A percentile compares a stretch with the other conserved stretches of the same genome.
Evolutionary conservation across 768 basidiomycete species (phyloP).

Genomic region (Phaeotremella skinneri): DNA sequence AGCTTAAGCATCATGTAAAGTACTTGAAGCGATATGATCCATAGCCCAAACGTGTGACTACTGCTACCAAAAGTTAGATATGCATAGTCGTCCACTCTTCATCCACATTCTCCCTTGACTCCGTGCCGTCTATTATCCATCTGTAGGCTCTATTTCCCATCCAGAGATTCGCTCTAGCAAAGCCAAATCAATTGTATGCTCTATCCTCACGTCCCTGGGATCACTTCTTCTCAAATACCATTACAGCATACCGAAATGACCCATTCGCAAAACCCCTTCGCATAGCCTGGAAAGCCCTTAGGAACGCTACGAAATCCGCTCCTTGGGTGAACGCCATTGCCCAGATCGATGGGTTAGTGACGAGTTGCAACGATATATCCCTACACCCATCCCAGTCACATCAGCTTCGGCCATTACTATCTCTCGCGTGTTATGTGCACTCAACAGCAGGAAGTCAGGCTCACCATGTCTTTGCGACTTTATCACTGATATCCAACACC

Average conservation of each 20-base stretch:
- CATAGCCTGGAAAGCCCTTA: conserved; percentile 24
- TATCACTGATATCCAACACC: conserved; percentile 21
- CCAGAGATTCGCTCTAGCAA: not conserved
- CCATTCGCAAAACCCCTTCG: conserved; percentile 21
- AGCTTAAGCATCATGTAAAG: no score
- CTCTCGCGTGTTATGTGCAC: no score
- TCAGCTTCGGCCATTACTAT: no score
- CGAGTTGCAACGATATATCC: conserved; percentile 23
- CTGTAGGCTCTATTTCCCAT: not conserved
- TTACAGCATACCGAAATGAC: conserved; percentile 20
- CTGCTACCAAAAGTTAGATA: no score
- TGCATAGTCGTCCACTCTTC: no score
- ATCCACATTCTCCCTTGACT: no score
- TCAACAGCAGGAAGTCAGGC: conserved; percentile 4
- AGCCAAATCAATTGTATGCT: not conserved
- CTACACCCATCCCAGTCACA: conserved; percentile 4
- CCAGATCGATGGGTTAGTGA: conserved; percentile 26
- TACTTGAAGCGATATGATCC: no score
- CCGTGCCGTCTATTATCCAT: not conserved
- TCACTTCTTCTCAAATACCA: conserved; percentile 23
- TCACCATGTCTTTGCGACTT: conserved; percentile 25
- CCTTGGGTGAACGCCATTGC: conserved; percentile 25
- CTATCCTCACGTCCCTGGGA: not conserved
- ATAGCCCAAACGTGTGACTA: no score
- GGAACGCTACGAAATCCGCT: conserved; percentile 19